These are phyloP conservation scores for Ceratocystis papillata DNA, from an alignment of 2,329 filamentous ascomycete species.

Conservation along the genomic window DNA sequence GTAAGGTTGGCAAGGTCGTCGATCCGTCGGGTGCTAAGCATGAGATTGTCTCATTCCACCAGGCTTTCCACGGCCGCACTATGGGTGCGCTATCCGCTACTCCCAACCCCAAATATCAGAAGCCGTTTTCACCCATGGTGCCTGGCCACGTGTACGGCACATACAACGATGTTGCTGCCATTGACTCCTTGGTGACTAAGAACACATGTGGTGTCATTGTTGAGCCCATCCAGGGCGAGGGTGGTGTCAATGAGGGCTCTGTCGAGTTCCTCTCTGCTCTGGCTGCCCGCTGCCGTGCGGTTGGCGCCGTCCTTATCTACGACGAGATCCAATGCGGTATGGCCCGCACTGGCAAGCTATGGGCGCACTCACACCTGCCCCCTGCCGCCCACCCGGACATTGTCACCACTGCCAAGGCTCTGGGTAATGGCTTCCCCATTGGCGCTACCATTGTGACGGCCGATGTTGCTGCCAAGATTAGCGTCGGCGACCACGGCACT, in stretches of 20 bases:
- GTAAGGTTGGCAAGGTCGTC: conserved; percentile 72
- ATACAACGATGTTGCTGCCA: conserved; percentile 67
- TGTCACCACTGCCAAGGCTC: conserved; percentile 85
- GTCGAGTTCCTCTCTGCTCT: conserved; percentile 75
- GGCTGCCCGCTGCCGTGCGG: conserved; percentile 72
- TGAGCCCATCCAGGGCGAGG: conserved; percentile 95
- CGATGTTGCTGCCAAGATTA: conserved; percentile 35
- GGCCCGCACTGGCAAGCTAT: conserved; percentile 73
- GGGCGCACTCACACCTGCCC: conserved; percentile 72
- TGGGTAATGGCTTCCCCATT: conserved; percentile 93
- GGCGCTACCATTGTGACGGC: conserved; percentile 51
- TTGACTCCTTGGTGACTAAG: conserved; percentile 65
- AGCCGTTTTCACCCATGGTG: conserved; percentile 88
- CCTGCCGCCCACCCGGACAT: conserved; percentile 82
- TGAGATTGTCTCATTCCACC: conserved; percentile 82
- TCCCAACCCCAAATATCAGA: conserved; percentile 95
- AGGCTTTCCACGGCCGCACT: conserved; percentile 90
- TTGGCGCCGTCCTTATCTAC: conserved; percentile 81
- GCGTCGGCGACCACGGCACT: conserved; percentile 73
- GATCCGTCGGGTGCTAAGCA: conserved; percentile 63
- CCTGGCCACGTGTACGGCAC: conserved; percentile 81
- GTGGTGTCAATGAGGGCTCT: conserved; percentile 74
- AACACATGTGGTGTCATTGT: conserved; percentile 89
- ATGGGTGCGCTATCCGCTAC: conserved; percentile 95
- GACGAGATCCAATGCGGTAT: conserved; percentile 97